Percentiles rank a stretch among this genome's conserved stretches.
These are phyloP conservation scores for Cucumis melo DNA, from an alignment of 306 rosid species.

Conservation along the genomic window DNA sequence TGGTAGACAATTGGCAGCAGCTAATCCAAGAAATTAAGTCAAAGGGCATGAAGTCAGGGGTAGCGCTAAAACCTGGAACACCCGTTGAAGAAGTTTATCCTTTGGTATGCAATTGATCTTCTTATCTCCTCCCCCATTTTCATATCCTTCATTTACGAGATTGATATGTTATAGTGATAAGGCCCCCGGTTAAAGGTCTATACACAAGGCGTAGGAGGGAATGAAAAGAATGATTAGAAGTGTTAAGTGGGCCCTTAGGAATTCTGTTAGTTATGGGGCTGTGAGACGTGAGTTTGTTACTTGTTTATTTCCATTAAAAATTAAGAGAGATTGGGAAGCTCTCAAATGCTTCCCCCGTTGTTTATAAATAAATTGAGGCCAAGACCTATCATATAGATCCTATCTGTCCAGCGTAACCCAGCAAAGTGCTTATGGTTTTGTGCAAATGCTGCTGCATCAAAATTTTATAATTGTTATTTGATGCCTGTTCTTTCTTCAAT, in stretches of 20 bases:
- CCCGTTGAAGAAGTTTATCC: slow-evolving; percentile 79
- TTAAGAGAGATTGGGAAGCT: no score
- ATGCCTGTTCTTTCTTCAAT: slow-evolving; percentile 6
- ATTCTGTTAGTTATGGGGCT: no score
- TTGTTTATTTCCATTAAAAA: no score
- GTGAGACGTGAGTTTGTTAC: no score
- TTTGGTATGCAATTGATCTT: slow-evolving; percentile 32
- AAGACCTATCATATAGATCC: background rate
- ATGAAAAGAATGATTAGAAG: no score
- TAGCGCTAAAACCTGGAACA: slow-evolving; percentile 72
- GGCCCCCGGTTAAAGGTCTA: no score
- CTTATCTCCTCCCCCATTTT: background rate
- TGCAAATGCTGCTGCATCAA: background rate
- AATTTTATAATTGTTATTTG: background rate
- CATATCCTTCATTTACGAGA: background rate
- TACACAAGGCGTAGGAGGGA: no score
- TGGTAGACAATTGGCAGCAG: slow-evolving; percentile 80
- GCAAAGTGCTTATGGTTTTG: background rate
- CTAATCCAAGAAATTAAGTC: slow-evolving; percentile 48
- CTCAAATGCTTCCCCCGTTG: no score
- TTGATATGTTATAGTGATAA: background rate
- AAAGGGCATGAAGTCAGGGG: slow-evolving; percentile 73
- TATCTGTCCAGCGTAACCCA: background rate
- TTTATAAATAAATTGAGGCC: no score
- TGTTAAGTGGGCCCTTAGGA: no score